Percentiles rank a stretch among this genome's conserved stretches.
These are phyloP conservation scores for Penicillium salamii DNA, from an alignment of 495 filamentous ascomycete genomes.

Conservation along the genomic window DNA sequence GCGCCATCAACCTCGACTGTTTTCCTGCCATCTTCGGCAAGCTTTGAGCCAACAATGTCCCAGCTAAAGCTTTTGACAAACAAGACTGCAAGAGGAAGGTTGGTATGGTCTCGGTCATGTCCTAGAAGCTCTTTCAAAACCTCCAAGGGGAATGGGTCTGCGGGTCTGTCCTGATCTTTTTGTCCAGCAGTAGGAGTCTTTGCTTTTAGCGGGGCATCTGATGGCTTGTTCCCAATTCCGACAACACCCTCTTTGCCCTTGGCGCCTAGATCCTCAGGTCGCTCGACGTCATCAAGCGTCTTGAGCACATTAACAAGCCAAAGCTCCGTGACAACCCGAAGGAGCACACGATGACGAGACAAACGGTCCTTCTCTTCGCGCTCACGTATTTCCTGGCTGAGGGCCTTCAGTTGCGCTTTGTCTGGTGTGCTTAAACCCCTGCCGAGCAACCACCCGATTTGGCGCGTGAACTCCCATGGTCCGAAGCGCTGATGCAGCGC, in stretches of 20 bases:
- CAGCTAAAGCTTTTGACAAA: constrained; percentile 97
- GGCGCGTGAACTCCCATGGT: constrained; percentile 83
- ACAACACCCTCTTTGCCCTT: constrained; percentile 60
- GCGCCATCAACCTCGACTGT: constrained; percentile 81
- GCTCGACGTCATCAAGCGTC: constrained; percentile 83
- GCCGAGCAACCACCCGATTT: constrained; percentile 89
- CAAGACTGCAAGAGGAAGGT: constrained; percentile 83
- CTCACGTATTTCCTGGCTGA: constrained; percentile 79
- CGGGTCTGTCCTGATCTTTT: constrained; percentile 43
- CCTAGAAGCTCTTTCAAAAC: constrained; percentile 94
- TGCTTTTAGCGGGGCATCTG: constrained; percentile 52
- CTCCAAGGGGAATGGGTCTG: constrained; percentile 90
- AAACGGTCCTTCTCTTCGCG: constrained; percentile 95
- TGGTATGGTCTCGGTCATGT: constrained; percentile 87
- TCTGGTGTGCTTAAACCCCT: constrained; percentile 91
- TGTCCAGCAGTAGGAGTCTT: constrained; percentile 24
- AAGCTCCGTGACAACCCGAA: constrained; percentile 89
- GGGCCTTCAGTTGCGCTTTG: constrained; percentile 74
- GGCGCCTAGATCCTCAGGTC: constrained; percentile 76
- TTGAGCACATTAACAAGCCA: constrained; percentile 89
- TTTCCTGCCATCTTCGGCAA: constrained; percentile 71
- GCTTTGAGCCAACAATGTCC: constrained; percentile 84
- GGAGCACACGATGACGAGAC: constrained; percentile 76
- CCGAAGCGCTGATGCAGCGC: constrained; percentile 96
- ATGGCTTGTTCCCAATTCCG: constrained; percentile 45